A percentile compares a stretch with the other conserved stretches of the same genome.
These are phyloP conservation scores for Pythium dissimile DNA, from an alignment of 352 stramenopile species.

Conservation along the genomic window DNA sequence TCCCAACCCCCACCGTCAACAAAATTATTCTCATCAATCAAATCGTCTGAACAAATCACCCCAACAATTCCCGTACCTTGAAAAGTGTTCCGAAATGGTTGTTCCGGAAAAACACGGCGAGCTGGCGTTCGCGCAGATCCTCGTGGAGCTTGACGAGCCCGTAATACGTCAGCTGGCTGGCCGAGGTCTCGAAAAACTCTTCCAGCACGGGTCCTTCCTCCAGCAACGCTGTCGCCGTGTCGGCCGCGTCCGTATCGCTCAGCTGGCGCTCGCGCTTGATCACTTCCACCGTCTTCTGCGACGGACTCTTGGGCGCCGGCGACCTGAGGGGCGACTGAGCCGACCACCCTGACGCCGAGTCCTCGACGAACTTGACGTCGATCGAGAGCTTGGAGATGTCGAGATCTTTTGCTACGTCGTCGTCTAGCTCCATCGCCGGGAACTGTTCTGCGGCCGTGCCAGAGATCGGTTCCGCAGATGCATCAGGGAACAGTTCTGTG, in stretches of 20 bases:
- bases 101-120: constrained; percentile 98
- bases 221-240: constrained; percentile 57
- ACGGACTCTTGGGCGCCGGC: constrained; percentile 55
- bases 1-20: background rate
- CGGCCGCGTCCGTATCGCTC: constrained; percentile 59
- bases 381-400: constrained; percentile 33
- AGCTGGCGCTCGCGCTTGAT: constrained; percentile 78
- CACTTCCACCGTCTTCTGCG: constrained; percentile 59
- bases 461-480: no score
- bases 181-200: constrained; percentile 88
- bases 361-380: constrained; percentile 24
- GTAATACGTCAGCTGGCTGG: constrained; percentile 94
- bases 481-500: no score
- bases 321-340: constrained; percentile 15
- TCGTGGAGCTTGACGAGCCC: constrained; percentile 92
- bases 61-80: constrained; percentile 47
- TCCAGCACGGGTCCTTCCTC: constrained; percentile 81
- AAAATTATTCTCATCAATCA: background rate
- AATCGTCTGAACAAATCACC: background rate
- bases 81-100: constrained; percentile 98
- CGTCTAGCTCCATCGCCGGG: background rate
- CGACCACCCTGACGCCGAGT: background rate
- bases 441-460: no score
- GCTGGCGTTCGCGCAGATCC: constrained; percentile 84
- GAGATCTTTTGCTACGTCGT: background rate